Evolutionary conservation across 257 asterid genomes (phyloP).

Genomic region (Nicotiana paniculata): DNA sequence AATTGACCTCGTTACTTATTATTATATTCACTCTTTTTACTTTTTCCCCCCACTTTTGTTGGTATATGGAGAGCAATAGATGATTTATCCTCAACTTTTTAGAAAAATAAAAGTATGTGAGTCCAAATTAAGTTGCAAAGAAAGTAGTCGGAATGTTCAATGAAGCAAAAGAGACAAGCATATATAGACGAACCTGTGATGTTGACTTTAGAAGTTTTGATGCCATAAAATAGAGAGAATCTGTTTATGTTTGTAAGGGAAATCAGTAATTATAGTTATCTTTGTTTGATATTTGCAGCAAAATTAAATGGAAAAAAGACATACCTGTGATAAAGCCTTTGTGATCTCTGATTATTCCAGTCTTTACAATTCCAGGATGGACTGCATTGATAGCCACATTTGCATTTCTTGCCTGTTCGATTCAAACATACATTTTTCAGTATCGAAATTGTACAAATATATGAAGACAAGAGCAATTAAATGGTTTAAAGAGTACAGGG

Average conservation of each 20-base stretch:
- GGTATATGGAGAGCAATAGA: not conserved
- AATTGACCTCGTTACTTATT: not conserved
- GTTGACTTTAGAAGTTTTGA: constrained; percentile 83
- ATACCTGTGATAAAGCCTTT: constrained; percentile 95
- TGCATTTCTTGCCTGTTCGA: constrained; percentile 68
- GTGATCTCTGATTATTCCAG: constrained; percentile 87
- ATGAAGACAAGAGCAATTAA: not conserved
- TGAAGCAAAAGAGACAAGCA: constrained; percentile 14
- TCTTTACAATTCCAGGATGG: constrained; percentile 92
- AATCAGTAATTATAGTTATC: not conserved
- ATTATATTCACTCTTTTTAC: not conserved
- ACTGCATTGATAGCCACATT: constrained; percentile 87
- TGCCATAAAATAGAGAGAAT: constrained; percentile 85
- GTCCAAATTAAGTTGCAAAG: not conserved
- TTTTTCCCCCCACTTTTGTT: not conserved
- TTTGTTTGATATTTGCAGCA: not conserved
- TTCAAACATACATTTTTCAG: constrained; percentile 2
- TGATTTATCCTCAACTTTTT: not conserved
- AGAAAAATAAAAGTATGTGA: not conserved
- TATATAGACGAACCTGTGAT: constrained; percentile 69
- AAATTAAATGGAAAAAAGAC: constrained; percentile 7
- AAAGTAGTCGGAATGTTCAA: not conserved
- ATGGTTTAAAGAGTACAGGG: not conserved
- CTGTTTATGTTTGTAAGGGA: constrained; percentile 26
- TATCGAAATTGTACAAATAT: not conserved